These are phyloP conservation scores for Alternaria metachromatica DNA, from an alignment of 2,329 filamentous ascomycete species.

Conservation along the genomic window DNA sequence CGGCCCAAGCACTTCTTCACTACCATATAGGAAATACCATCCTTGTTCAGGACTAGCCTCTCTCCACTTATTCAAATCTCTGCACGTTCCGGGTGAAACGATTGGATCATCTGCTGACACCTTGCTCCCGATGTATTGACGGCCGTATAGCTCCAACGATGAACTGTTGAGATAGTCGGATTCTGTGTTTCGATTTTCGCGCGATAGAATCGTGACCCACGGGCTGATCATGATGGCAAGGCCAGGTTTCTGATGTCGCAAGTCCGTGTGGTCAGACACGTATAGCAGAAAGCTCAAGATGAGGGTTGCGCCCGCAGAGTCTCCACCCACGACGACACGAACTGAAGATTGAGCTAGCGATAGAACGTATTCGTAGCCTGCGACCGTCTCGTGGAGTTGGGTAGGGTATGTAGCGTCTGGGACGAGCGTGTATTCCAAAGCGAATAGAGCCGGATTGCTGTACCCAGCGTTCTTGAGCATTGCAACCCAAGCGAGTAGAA, in stretches of 20 bases:
- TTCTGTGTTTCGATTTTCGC: conserved; percentile 69
- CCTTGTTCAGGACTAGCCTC: conserved; percentile 70
- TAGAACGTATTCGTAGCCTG: conserved; percentile 74
- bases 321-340: conserved; percentile 74
- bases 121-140: conserved; percentile 68
- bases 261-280: conserved; percentile 59
- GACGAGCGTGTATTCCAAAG: conserved; percentile 80
- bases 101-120: conserved; percentile 60
- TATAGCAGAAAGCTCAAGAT: conserved; percentile 75
- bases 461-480: conserved; percentile 71
- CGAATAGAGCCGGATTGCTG: conserved; percentile 77
- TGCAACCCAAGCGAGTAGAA: conserved; percentile 74
- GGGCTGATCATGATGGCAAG: conserved; percentile 79
- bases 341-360: conserved; percentile 63
- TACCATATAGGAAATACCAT: conserved; percentile 74
- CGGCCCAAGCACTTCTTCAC: conserved; percentile 77
- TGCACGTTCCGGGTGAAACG: conserved; percentile 75
- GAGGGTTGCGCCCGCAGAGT: conserved; percentile 80
- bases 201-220: conserved; percentile 77
- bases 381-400: conserved; percentile 73
- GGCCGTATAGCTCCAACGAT: conserved; percentile 72
- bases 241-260: conserved; percentile 58
- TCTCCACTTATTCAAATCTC: conserved; percentile 70
- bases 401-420: conserved; percentile 75
- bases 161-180: conserved; percentile 77